A percentile compares a stretch with the other conserved stretches of the same genome.
phyloP scores from a whole-genome alignment of 192 early-diverging fungal genomes.

The Coemansia sp. region DNA sequence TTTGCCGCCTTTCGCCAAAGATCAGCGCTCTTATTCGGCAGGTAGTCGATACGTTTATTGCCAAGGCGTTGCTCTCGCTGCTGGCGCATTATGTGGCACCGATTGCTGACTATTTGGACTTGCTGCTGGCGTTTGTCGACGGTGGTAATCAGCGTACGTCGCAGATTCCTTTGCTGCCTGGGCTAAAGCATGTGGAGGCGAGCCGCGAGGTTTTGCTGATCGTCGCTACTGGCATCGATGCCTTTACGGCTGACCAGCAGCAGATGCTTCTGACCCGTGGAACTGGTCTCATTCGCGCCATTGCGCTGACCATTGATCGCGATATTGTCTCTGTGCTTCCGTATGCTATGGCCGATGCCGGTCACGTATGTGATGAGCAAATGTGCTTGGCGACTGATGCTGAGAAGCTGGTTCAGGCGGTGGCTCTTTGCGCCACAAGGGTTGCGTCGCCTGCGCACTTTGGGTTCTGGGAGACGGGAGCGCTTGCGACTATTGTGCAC shows the following conservation, averaged over 20 bases:
- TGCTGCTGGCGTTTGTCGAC: background rate
- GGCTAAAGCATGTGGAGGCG: slow-evolving; percentile 7
- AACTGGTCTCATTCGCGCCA: slow-evolving; percentile 15
- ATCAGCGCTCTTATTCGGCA: slow-evolving; percentile 4
- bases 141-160: background rate
- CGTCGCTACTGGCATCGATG: slow-evolving; percentile 10
- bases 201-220: slow-evolving; percentile 29
- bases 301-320: slow-evolving; percentile 23
- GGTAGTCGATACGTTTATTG: slow-evolving; percentile 9
- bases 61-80: slow-evolving; percentile 22
- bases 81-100: slow-evolving; percentile 3
- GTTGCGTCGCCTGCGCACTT: slow-evolving; percentile 12
- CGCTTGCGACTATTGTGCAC: slow-evolving; percentile 7
- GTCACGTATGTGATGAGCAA: background rate
- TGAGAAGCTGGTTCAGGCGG: slow-evolving; percentile 16
- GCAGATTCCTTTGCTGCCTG: slow-evolving; percentile 13
- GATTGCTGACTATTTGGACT: slow-evolving; percentile 14
- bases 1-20: background rate
- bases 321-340: slow-evolving; percentile 22
- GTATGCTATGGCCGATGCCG: background rate
- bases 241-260: slow-evolving; percentile 28
- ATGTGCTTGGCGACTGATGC: slow-evolving; percentile 2
- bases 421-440: slow-evolving; percentile 14
- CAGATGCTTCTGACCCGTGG: slow-evolving; percentile 5
- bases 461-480: slow-evolving; percentile 20